phyloP scores from a whole-genome alignment of 306 rosid species.

The Mucuna pruriens region DNA sequence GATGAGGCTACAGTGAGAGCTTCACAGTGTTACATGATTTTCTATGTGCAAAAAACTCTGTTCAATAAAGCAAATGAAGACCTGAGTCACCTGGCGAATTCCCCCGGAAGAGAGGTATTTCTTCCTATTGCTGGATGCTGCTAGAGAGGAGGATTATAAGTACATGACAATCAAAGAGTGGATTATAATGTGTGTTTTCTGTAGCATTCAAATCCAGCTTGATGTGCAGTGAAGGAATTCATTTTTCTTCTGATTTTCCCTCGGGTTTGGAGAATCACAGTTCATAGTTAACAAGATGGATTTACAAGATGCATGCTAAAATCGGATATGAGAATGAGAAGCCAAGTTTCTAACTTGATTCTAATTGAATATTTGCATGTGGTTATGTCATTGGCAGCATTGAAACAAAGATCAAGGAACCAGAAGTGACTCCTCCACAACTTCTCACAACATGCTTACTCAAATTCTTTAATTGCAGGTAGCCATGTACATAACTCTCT shows the following conservation, averaged over 20 bases:
- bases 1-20: constrained; percentile 82
- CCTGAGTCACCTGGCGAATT: constrained; percentile 51
- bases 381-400: constrained; percentile 20
- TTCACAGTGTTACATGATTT: constrained; percentile 88
- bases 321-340: background rate
- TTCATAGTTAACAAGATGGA: constrained; percentile 10
- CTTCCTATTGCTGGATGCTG: constrained; percentile 66
- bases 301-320: constrained; percentile 12
- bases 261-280: constrained; percentile 23
- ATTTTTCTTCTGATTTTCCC: constrained; percentile 21
- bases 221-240: constrained; percentile 20
- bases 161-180: constrained; percentile 18
- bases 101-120: constrained; percentile 52
- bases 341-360: constrained; percentile 26
- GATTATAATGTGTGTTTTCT: background rate
- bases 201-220: background rate
- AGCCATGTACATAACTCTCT: constrained; percentile 39
- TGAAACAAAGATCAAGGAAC: constrained; percentile 37
- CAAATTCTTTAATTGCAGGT: constrained; percentile 47
- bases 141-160: constrained; percentile 23
- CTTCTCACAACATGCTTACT: constrained; percentile 28
- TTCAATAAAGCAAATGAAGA: constrained; percentile 58
- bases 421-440: constrained; percentile 31
- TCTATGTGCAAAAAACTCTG: constrained; percentile 71
- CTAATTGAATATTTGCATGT: constrained; percentile 9